Evolutionary conservation across 1,284 basidiomycete species (phyloP), one percentile per base, ranked within the genome.

Genomic region (Sphagnurus paluster): DNA sequence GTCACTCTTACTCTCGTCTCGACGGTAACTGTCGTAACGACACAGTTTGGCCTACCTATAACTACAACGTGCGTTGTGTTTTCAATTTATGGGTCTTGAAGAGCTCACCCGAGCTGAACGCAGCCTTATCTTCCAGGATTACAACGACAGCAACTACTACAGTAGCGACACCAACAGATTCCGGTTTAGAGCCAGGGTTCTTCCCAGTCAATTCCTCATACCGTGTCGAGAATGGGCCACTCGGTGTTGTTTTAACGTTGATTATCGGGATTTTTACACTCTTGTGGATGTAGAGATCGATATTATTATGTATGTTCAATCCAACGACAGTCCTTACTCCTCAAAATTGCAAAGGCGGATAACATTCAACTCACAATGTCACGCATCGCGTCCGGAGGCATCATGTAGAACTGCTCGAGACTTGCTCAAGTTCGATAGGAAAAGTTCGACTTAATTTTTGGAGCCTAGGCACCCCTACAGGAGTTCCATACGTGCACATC

Each of bases 151-250:
- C 57, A 5, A 56, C 57, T 2, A 52, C 48, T 4, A 49, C 45
- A 8, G 47, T 48, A 2, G 54, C 56, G 47, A 48, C 38, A 35
- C 51, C 46, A n/a, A 42, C 49, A 20, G 55, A 61, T 30, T 48
- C 46, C 26, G n/a, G n/a, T n/a, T n/a, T n/a, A n/a, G n/a, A n/a
- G n/a, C 58, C 59, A 2, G 59, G 61, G n/a, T 64, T 66, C 37
- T 42, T 66, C 37, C 64, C 64, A 14, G 59, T 66, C 5, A 68
- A 65, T 42, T 50, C 56, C 11, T 58, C 54, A 2, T 20, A n/a
- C 26, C 42, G 26, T 28, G 38, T 23, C 29, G 28, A 38, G 13
- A n/a, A 19, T 17, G 45, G 17, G 42, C 21, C 21, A 24, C 28
- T 33, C 16, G 40, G 33, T 47, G 7, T 47, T 49, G 19, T 42